Base-by-base conservation (phyloP, 2,329 filamentous ascomycete genomes). In the Aureobasidium sp. region DNA sequence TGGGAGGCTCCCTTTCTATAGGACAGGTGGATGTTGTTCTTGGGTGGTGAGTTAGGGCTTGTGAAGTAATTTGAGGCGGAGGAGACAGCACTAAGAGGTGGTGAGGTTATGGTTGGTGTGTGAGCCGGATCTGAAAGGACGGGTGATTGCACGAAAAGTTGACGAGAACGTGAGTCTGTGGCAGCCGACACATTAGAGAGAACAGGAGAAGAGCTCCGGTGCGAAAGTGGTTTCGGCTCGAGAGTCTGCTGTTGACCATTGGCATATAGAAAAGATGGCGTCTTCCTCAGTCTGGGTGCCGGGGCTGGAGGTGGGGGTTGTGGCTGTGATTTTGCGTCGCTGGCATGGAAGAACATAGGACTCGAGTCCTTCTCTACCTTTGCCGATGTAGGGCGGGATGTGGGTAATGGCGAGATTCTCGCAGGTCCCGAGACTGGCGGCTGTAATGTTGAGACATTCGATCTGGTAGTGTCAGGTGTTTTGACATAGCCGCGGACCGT, bases 341-440 rank as follows among this genome's bases (percentile, higher is more conserved):
- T 90, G 34, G 92, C 94, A 72, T 95, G 92, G 73, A 99, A 97
- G 81, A 97, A 97, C 77, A 55, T 55, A 9, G 49, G 36, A n/a
- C 34, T 37, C 34, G 59, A 48, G 27, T 55, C 59, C 7, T 48
- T 61, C 3, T 51, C 32, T 14, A 36, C 4, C 13, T 47, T 61
- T 10, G 51, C 25, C 21, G 59, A 51, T 2, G 51, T 41, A n/a
- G 49, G 59, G 4, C 42, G 50, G 5, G 50, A 54, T 29, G 59
- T 21, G 7, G 51, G 51, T 4, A 55, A 10, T 8, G 51, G 51
- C 11, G 51, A 55, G 37, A 45, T 16, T 13, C 34, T 30, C 8
- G 45, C 34, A 32, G 27, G 37, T 29, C 11, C 16, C 2, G 54
- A 7, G 13, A 25, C 27, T 4, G 44, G 51, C 16, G 51, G 51